Evolutionary conservation across 2,329 filamentous ascomycete genomes (phyloP).

Genomic region (Talaromyces sp.): DNA sequence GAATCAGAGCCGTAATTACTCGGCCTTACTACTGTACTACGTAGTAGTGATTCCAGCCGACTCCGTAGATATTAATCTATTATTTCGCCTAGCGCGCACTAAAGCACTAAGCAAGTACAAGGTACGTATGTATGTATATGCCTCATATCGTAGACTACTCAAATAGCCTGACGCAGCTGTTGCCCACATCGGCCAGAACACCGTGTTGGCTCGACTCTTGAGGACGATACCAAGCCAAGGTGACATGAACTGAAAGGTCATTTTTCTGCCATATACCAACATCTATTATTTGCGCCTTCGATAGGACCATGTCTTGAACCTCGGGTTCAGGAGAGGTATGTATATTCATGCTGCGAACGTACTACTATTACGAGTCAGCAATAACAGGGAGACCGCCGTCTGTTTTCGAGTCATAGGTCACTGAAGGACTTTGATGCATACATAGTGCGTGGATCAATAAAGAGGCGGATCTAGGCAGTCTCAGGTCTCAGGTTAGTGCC

Average conservation of each 20-base stretch:
- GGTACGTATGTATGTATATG: background rate
- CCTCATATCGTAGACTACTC: background rate
- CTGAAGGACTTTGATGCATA: background rate
- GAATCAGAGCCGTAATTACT: background rate
- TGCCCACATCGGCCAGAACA: constrained; percentile 7
- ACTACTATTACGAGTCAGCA: background rate
- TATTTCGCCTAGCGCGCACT: background rate
- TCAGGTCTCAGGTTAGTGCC: background rate
- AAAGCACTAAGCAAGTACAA: background rate
- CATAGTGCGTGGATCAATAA: background rate
- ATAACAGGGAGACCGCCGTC: background rate
- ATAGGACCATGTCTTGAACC: background rate
- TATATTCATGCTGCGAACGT: background rate
- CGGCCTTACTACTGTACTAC: background rate
- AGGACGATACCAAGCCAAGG: background rate
- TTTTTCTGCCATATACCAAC: background rate
- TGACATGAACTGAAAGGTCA: background rate
- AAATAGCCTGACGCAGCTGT: background rate
- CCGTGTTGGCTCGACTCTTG: background rate
- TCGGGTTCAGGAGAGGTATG: background rate
- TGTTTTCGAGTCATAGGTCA: background rate
- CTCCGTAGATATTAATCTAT: background rate
- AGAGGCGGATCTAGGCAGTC: background rate
- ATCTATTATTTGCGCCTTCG: background rate
- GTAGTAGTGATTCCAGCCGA: background rate